Percentiles rank a stretch among this genome's conserved stretches.
Conservation (phyloP, 768 basidiomycete species). For the Fomitopsis serialis region DNA sequence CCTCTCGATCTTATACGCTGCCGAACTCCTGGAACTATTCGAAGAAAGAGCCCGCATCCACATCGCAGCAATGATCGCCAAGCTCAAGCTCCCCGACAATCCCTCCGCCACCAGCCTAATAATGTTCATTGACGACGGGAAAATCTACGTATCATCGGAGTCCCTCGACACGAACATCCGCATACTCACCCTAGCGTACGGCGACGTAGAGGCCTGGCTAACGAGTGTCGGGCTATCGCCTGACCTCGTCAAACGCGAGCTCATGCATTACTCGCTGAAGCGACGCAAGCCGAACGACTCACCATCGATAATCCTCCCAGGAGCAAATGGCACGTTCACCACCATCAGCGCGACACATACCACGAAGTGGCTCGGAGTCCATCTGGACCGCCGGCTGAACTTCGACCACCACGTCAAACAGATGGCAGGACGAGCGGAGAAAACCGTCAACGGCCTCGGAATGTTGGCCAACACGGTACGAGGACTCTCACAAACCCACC, state of each 20-base stretch:
- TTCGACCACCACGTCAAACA: constrained; percentile 28
- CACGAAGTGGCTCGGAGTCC: constrained; percentile 29
- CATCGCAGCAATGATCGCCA: constrained; percentile 5
- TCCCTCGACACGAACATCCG: constrained; percentile 1
- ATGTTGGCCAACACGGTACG: constrained; percentile 30
- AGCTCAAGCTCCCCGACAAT: background rate
- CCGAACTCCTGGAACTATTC: constrained; percentile 3
- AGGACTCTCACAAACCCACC: constrained; percentile 26
- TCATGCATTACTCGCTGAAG: background rate
- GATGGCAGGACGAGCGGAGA: constrained; percentile 19
- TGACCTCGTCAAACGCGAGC: constrained; percentile 3
- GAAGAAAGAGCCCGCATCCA: constrained; percentile 3
- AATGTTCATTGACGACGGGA: constrained; percentile 31
- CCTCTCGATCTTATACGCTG: constrained; percentile 10
- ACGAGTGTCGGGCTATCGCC: background rate
- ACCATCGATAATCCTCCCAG: background rate
- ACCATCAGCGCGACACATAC: background rate
- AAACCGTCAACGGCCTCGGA: constrained; percentile 17
- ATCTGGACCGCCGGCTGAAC: constrained; percentile 26
- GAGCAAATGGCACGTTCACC: background rate
- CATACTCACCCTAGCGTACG: background rate
- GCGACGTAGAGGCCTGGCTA: background rate
- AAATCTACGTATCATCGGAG: constrained; percentile 9
- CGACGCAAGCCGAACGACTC: background rate
- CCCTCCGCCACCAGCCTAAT: constrained; percentile 4